Base-by-base conservation (phyloP, 1,284 basidiomycete species). In the Trichosporon ovoides region DNA sequence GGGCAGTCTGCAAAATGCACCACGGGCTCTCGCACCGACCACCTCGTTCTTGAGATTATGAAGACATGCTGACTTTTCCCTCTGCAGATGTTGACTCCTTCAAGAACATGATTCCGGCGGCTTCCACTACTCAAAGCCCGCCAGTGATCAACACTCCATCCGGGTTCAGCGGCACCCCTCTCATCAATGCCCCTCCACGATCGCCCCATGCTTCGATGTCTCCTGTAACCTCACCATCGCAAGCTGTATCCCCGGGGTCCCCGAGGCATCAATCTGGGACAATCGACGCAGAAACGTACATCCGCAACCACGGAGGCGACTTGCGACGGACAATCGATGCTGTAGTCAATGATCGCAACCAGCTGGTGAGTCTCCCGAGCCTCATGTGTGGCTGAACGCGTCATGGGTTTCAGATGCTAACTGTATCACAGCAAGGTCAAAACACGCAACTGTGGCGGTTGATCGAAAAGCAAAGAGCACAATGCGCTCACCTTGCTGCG, bases 381-480 rank as follows among this genome's bases (percentile, higher is more conserved):
- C 14, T 14, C 22, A 9, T 48, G 43, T 31, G 20, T 24, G 20
- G 20, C 6, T 12, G 3, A 7, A 14, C 16, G 7, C 38, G 28
- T 33, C n/a, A 40, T n/a, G 20, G 33, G 16, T 11, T 36, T 38
- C 33, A 36, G n/a, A 18, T 7, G 22, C 53, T 36, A 37, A 53
- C 52, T 20, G 13, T 40, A 9, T 33, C 40, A 10, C 57, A 75
- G 73, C 85, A 86, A 36, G 77, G 83, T 9, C 91, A 94, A 78
- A 94, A 94, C 74, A 80, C 85, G 7, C 89, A 92, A 76, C 83
- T 93, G 31, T 93, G 91, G 91, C 92, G 91, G 75, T 82, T 93
- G 61, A 87, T 94, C 72, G 91, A 93, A 81, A 91, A 91, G 74
- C 88, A 91, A 59, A 67, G 73, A 24, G 57, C 67, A 3, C 73